Evolutionary conservation across 1,284 basidiomycete genomes (phyloP).

Genomic region (Cutaneotrichosporon sp.): DNA sequence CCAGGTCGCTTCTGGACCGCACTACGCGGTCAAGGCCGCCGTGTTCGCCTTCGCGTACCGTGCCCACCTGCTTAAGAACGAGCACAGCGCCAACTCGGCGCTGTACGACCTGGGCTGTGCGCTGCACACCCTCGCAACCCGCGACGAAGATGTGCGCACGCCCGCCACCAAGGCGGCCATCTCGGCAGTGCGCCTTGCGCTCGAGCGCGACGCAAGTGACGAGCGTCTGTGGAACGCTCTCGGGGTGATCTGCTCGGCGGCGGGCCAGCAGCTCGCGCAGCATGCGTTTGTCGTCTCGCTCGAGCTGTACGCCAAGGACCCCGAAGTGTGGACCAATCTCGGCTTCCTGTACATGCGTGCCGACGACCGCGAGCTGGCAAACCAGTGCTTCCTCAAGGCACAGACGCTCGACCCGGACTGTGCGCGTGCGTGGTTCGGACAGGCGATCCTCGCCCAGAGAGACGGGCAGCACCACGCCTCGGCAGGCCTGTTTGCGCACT

Average conservation of each 20-base stretch:
- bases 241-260: slow-evolving; percentile 43
- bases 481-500: slow-evolving; percentile 75
- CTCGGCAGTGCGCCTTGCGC: slow-evolving; percentile 68
- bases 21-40: slow-evolving; percentile 60
- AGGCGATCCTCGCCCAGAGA: slow-evolving; percentile 73
- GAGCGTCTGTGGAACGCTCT: slow-evolving; percentile 71
- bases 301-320: slow-evolving; percentile 78
- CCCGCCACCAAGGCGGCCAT: slow-evolving; percentile 61
- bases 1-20: slow-evolving; percentile 25
- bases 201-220: slow-evolving; percentile 72
- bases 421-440: slow-evolving; percentile 88
- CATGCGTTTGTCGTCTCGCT: slow-evolving; percentile 89
- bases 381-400: slow-evolving; percentile 80
- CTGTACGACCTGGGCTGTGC: slow-evolving; percentile 76
- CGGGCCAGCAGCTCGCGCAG: slow-evolving; percentile 61
- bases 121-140: slow-evolving; percentile 59
- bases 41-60: slow-evolving; percentile 71
- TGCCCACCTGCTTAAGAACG: slow-evolving; percentile 65
- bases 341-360: slow-evolving; percentile 86
- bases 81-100: slow-evolving; percentile 61
- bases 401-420: slow-evolving; percentile 91
- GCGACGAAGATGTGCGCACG: slow-evolving; percentile 44
- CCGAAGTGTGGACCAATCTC: slow-evolving; percentile 79
- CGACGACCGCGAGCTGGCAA: slow-evolving; percentile 77
- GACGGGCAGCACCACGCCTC: slow-evolving; percentile 67